phyloP scores from a whole-genome alignment of 805 yeast species.

The Nakazawaea populi region DNA sequence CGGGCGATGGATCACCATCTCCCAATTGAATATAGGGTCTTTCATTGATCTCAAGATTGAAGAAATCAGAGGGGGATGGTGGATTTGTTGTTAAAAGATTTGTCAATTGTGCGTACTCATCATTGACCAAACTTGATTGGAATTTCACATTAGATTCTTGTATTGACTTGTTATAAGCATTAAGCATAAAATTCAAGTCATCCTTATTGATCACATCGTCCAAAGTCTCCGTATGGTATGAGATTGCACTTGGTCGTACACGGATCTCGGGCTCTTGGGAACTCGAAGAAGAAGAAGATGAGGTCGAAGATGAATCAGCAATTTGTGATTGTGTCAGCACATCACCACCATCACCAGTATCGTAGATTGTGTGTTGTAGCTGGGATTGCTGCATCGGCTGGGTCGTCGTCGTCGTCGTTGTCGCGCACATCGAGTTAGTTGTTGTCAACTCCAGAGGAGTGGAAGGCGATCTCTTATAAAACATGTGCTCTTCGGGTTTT shows the following conservation, averaged over 20 bases:
- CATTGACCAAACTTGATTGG: slow-evolving; percentile 31
- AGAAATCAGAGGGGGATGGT: slow-evolving; percentile 25
- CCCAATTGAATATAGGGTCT: slow-evolving; percentile 13
- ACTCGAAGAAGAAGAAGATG: not conserved
- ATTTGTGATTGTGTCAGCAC: too few species aligned
- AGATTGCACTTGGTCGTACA: slow-evolving; percentile 2
- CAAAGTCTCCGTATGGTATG: slow-evolving; percentile 2
- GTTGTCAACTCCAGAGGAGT: not conserved
- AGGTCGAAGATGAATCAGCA: not conserved
- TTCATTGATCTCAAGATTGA: slow-evolving; percentile 21
- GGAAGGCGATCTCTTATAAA: slow-evolving; percentile 5
- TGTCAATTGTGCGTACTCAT: slow-evolving; percentile 34
- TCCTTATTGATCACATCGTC: slow-evolving; percentile 5
- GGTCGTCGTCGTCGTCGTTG: not conserved
- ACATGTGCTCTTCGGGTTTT: slow-evolving; percentile 4
- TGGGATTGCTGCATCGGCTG: too few species aligned
- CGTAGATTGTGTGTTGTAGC: too few species aligned
- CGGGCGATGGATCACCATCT: slow-evolving; percentile 1
- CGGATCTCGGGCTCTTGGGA: slow-evolving; percentile 3
- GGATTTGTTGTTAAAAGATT: slow-evolving; percentile 30
- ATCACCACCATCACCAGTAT: too few species aligned
- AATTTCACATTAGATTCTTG: slow-evolving; percentile 17
- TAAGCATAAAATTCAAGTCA: slow-evolving; percentile 8
- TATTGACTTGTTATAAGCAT: slow-evolving; percentile 6
- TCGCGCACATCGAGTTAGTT: too few species aligned